Evolutionary conservation across 2,329 filamentous ascomycete genomes (phyloP).

Genomic region (Aureobasidium leucospermi): DNA sequence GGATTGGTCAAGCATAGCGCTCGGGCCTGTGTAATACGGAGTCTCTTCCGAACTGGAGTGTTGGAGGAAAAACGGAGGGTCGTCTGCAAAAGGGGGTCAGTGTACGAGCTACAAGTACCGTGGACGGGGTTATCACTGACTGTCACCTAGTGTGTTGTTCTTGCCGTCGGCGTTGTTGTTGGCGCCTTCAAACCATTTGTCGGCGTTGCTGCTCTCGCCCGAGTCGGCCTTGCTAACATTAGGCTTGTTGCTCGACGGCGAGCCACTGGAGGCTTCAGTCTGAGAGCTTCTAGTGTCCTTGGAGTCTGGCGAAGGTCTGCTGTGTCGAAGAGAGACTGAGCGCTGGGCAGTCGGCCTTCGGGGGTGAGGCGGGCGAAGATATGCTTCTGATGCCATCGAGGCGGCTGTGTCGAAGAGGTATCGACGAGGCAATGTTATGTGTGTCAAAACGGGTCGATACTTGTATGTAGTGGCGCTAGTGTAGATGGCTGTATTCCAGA

Average conservation of each 20-base stretch:
- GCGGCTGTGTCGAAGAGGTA: neutral
- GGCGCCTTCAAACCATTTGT: conserved; percentile 45
- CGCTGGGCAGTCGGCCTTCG: conserved; percentile 38
- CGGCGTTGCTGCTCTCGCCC: conserved; percentile 45
- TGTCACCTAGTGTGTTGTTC: conserved; percentile 33
- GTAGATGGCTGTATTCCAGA: neutral
- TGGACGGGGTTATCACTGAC: conserved; percentile 22
- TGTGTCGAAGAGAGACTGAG: conserved; percentile 40
- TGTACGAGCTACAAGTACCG: neutral
- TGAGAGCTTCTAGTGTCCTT: conserved; percentile 12
- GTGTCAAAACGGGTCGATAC: neutral
- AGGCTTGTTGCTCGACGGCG: conserved; percentile 35
- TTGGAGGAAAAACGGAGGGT: conserved; percentile 38
- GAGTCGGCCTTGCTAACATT: conserved; percentile 35
- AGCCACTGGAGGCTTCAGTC: conserved; percentile 20
- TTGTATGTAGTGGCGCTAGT: neutral
- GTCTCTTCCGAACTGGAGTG: conserved; percentile 30
- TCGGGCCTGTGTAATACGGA: conserved; percentile 18
- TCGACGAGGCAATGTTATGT: neutral
- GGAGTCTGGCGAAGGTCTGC: conserved; percentile 14
- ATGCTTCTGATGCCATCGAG: neutral
- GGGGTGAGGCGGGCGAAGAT: conserved; percentile 23
- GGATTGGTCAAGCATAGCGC: neutral
- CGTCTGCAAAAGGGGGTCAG: conserved; percentile 25
- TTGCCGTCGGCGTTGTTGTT: conserved; percentile 40